Evolutionary conservation across 2,329 filamentous ascomycete genomes (phyloP).

Genomic region (Cladorrhinum sp.): DNA sequence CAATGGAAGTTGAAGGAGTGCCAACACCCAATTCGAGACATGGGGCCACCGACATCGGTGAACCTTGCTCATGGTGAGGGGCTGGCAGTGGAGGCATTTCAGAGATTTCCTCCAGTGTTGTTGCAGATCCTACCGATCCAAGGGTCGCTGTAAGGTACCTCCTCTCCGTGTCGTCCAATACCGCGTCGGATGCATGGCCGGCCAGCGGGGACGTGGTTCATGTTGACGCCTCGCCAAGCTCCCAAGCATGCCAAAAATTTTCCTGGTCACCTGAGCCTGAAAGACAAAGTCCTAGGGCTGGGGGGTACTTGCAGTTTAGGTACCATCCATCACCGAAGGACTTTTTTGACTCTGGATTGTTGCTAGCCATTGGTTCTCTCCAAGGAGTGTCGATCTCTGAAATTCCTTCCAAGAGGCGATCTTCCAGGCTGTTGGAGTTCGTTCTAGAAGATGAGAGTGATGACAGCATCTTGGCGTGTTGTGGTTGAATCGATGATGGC

Average conservation of each 20-base stretch:
- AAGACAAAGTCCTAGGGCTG: slow-evolving; percentile 21
- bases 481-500: background rate
- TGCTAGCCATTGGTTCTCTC: background rate
- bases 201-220: slow-evolving; percentile 6
- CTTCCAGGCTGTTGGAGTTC: background rate
- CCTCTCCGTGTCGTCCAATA: background rate
- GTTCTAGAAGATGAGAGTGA: background rate
- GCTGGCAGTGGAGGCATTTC: slow-evolving; percentile 11
- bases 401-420: background rate
- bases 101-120: slow-evolving; percentile 14
- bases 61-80: slow-evolving; percentile 16
- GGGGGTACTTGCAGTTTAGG: slow-evolving; percentile 1
- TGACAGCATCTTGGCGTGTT: background rate
- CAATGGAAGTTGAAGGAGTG: background rate
- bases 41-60: slow-evolving; percentile 23
- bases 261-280: slow-evolving; percentile 31
- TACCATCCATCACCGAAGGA: slow-evolving; percentile 6
- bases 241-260: slow-evolving; percentile 23
- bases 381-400: background rate
- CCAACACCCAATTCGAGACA: background rate
- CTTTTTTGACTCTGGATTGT: background rate
- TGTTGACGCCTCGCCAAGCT: slow-evolving; percentile 24
- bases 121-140: slow-evolving; percentile 1
- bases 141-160: background rate
- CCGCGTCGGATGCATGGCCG: slow-evolving; percentile 5